Conservation (phyloP, 441 rosid species). For the Raphanus hybrid region DNA sequence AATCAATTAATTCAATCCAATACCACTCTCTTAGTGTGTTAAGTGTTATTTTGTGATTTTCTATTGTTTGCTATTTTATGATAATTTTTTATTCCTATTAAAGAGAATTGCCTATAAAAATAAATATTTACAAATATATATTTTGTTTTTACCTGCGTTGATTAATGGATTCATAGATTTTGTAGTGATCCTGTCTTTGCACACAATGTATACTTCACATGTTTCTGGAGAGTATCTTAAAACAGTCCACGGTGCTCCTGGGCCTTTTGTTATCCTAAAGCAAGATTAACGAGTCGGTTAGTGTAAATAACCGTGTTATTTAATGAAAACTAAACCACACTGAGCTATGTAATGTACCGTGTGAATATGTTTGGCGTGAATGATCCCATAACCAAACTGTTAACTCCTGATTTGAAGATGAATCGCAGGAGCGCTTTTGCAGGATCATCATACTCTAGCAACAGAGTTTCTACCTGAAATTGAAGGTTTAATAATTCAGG, state of each 20-base stretch:
- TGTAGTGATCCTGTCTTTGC: slow-evolving; percentile 43
- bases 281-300: slow-evolving; percentile 1
- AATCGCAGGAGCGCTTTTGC: slow-evolving; percentile 65
- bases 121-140: background rate
- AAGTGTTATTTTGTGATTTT: too few relatives aligned
- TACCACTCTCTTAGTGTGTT: too few relatives aligned
- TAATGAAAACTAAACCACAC: background rate
- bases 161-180: slow-evolving; percentile 39
- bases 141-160: slow-evolving; percentile 27
- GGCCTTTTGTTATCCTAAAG: slow-evolving; percentile 33
- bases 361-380: slow-evolving; percentile 52
- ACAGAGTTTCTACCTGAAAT: slow-evolving; percentile 68
- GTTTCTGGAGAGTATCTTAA: slow-evolving; percentile 43
- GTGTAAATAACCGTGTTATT: background rate
- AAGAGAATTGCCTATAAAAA: background rate
- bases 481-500: slow-evolving; percentile 11
- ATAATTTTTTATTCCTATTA: background rate
- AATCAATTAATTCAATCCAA: background rate
- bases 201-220: slow-evolving; percentile 43
- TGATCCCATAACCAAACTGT: slow-evolving; percentile 77
- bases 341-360: slow-evolving; percentile 48
- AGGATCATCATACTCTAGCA: slow-evolving; percentile 72
- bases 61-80: background rate
- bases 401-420: slow-evolving; percentile 52
- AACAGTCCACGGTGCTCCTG: slow-evolving; percentile 39